Evolutionary conservation across 768 basidiomycete genomes (phyloP).

Genomic region (Neoboletus subvelutipes): DNA sequence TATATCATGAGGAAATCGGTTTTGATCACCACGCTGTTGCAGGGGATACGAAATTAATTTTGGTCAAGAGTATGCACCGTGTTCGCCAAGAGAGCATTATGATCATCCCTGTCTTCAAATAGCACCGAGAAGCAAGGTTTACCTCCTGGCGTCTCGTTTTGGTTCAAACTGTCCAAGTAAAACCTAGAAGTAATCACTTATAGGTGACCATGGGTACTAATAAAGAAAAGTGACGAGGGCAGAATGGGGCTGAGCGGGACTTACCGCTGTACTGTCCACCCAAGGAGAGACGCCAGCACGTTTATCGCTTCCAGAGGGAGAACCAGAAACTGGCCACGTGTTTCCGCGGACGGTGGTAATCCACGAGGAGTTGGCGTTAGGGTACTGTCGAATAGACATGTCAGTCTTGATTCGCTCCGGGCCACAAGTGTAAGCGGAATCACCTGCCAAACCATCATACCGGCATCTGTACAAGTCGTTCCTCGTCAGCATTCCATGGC

Average conservation of each 20-base stretch:
- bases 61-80: constrained; percentile 45
- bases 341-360: constrained; percentile 37
- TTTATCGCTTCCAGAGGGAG: constrained; percentile 9
- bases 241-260: constrained; percentile 8
- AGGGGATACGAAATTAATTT: neutral
- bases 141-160: constrained; percentile 38
- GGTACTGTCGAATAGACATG: constrained; percentile 29
- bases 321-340: constrained; percentile 35
- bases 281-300: constrained; percentile 38
- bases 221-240: neutral
- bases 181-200: constrained; percentile 28
- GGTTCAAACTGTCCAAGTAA: constrained; percentile 8
- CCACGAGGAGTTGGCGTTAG: constrained; percentile 39
- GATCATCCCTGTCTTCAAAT: neutral
- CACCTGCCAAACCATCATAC: constrained; percentile 43
- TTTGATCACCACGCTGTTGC: neutral
- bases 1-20: neutral
- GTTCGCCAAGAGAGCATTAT: constrained; percentile 53
- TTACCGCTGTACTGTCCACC: constrained; percentile 32
- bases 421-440: neutral
- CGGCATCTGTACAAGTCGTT: constrained; percentile 27
- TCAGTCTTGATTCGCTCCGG: neutral
- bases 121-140: neutral
- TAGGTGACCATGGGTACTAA: constrained; percentile 47
- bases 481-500: neutral